A percentile compares a stretch with the other conserved stretches of the same genome.
Conservation (phyloP, 202 grass and related monocot species). For the Musa balbisiana region DNA sequence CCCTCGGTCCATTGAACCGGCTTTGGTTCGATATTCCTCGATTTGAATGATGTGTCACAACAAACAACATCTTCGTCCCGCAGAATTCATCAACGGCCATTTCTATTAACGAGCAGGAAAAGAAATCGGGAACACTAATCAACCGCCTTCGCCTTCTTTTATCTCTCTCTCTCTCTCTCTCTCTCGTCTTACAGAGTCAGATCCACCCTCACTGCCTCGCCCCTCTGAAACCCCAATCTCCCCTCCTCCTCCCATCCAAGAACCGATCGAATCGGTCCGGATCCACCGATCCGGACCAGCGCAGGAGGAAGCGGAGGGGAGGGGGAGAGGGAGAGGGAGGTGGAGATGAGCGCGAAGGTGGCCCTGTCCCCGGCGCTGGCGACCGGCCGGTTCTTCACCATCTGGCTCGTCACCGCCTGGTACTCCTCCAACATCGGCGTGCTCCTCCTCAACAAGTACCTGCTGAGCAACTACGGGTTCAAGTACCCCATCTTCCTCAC, state of each 20-base stretch:
- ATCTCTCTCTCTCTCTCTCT: not conserved
- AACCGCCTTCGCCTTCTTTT: not conserved
- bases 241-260: not conserved
- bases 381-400: slow-evolving; percentile 5
- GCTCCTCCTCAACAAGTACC: slow-evolving; percentile 16
- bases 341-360: slow-evolving; percentile 9
- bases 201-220: not conserved
- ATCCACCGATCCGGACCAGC: not conserved
- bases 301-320: not conserved
- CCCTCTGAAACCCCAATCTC: not conserved
- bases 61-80: no score
- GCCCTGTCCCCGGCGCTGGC: not conserved
- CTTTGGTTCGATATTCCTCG: no score
- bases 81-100: no score
- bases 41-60: no score
- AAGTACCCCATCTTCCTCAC: slow-evolving; percentile 19
- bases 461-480: slow-evolving; percentile 14
- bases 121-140: no score
- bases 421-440: slow-evolving; percentile 18
- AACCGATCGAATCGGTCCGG: not conserved
- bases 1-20: no score
- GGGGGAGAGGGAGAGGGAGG: not conserved
- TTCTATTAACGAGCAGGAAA: no score
- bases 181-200: not conserved
- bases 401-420: slow-evolving; percentile 4